Evolutionary conservation across 2,329 filamentous ascomycete genomes (phyloP), one percentile per base, ranked within the genome.

Genomic region (Whalleya microplaca): DNA sequence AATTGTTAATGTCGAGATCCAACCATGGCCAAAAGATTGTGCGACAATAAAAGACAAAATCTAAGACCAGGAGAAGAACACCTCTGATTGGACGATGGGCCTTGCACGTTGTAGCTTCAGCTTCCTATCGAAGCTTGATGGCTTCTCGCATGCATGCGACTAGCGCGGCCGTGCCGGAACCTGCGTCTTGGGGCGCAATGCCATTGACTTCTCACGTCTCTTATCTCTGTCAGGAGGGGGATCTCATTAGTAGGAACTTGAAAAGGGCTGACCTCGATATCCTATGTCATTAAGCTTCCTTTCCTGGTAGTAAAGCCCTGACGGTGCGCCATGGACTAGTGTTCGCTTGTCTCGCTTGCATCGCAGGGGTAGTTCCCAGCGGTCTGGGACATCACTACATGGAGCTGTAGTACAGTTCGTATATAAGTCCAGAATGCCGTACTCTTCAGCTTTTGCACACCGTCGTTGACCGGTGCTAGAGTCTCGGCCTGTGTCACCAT

Each of bases 181-280:
- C 21, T 21, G 48, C 47, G 29, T 52, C 51, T 54, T 50, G 49
- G 46, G 19, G 56, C 32, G 32, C 14, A 12, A 37, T 37, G 32
- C 32, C 32, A 3, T 58, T 65, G 65, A 64, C 66, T 66, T 67
- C 58, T 69, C 62, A 68, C 47, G 56, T 41, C 37, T 52, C 59
- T 56, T 57, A 60, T 51, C 51, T 64, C 51, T 50, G 56, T 51
- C 66, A 69, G 62, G 66, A 66, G 66, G 64, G 53, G 50, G 55
- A 23, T 21, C 47, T 50, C 32, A 12, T 51, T 46, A 44, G 43
- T 41, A 42, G 45, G 29, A 23, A 21, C 37, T 45, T 47, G 48
- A 59, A 12, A 16, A 14, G 4, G 32, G 45, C 41, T 48, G 45
- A 18, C 10, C 14, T 45, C 37, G n/a, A 49, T 45, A 18, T 21